Evolutionary conservation across 345 rosid species (phyloP).

Genomic region (Hibiscus syriacus): DNA sequence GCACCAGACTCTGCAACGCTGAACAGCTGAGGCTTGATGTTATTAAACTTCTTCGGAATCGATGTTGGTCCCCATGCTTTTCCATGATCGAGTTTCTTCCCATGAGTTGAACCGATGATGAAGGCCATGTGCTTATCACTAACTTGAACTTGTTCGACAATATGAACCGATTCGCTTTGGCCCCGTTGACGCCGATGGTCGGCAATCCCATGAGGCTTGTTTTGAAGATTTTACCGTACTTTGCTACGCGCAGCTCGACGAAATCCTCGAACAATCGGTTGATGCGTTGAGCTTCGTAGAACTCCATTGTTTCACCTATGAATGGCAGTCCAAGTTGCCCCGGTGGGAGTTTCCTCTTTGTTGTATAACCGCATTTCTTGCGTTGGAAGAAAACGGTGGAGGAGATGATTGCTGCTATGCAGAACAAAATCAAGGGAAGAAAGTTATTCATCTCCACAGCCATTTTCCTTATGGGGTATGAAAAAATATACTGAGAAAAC

Average conservation of each 20-base stretch:
- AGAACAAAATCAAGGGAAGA: constrained; percentile 22
- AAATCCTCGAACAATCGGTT: constrained; percentile 58
- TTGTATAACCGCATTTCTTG: constrained; percentile 13
- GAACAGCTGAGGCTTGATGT: constrained; percentile 33
- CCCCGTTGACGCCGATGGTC: constrained; percentile 54
- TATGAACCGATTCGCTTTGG: constrained; percentile 56
- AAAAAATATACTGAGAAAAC: neutral
- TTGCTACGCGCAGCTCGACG: constrained; percentile 44
- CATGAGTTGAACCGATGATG: constrained; percentile 62
- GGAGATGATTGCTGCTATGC: constrained; percentile 32
- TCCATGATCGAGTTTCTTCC: constrained; percentile 64
- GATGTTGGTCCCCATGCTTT: constrained; percentile 52
- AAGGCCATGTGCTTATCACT: constrained; percentile 79
- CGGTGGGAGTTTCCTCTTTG: constrained; percentile 46
- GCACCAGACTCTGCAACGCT: constrained; percentile 43
- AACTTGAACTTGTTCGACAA: constrained; percentile 65
- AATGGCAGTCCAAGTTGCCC: constrained; percentile 62
- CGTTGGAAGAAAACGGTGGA: constrained; percentile 28
- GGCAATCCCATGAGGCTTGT: constrained; percentile 66
- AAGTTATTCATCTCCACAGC: constrained; percentile 9
- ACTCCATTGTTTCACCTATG: constrained; percentile 68
- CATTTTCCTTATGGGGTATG: neutral
- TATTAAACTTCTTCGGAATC: constrained; percentile 38
- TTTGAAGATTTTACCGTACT: constrained; percentile 60
- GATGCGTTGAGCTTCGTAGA: constrained; percentile 52